Base-by-base conservation (phyloP, 2,329 filamentous ascomycete species). In the Sodiomyces alkalinus region DNA sequence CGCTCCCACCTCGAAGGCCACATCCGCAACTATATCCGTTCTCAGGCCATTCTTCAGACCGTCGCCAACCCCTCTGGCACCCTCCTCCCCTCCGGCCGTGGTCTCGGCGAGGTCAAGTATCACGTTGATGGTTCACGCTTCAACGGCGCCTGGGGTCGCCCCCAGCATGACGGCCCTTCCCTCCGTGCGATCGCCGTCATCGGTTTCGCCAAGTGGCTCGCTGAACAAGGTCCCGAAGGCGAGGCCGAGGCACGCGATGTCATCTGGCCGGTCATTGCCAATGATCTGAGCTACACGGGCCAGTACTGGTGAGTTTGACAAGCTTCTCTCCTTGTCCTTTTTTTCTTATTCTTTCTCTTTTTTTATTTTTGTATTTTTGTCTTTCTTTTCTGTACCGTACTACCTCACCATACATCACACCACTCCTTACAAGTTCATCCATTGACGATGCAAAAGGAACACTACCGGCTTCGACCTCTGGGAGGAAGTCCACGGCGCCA, bases 161-260 rank as follows among this genome's bases (percentile, higher is more conserved):
- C 69, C 13, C 69, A 74, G 45, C 56, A 61, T 16, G 68, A 74
- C 42, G 68, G 68, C 0, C 68, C 69, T 19, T 64, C 68, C 8
- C 52, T 74, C n/a, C 55, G 69, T 26, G 67, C 67, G 3, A 68
- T 63, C 13, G 58, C 68, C 1, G 43, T 74, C 33, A 64, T 67
- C 22, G 52, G 58, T 1, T 74, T 70, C 38, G 58, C 59, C 4
- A 29, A 29, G 15, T 64, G 61, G 52, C 51, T 72, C 22, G 42
- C 68, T 22, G 48, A 49, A 4, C 12, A 16, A 4, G 21, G 20
- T n/a, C 55, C 60, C 17, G 60, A 58, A 8, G 46, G 60, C 21
- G 41, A 43, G 10, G 41, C 45, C 2, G 47, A 49, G 18, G 60
- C 57, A 3, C 47, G 48, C 14, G 46, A 52, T 16, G 55, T 59